Percentiles rank a stretch among this genome's conserved stretches.
Evolutionary conservation across 2,329 filamentous ascomycete species (phyloP).

Genomic region (Calonectria honghensis): DNA sequence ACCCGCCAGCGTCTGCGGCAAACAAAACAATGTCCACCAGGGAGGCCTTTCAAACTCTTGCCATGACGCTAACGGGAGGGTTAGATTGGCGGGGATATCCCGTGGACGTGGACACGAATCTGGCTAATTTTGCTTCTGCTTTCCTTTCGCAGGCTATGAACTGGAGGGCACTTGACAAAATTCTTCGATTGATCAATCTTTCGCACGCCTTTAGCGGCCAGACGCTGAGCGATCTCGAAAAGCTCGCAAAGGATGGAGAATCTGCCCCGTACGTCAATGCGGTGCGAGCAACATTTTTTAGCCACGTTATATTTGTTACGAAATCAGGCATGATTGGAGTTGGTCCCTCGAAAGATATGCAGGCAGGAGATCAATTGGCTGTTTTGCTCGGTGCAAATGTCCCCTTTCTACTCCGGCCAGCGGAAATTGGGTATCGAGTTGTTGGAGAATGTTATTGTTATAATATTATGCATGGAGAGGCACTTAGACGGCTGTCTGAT

Average conservation of each 20-base stretch:
- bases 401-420: not conserved
- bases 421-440: not conserved
- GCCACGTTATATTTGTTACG: not conserved
- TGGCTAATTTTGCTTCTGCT: not conserved
- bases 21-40: not conserved
- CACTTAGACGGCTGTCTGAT: not conserved
- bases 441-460: constrained; percentile 14
- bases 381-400: constrained; percentile 1
- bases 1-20: not conserved
- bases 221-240: constrained; percentile 5
- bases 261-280: not conserved
- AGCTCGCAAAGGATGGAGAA: not conserved
- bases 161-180: not conserved
- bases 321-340: constrained; percentile 16
- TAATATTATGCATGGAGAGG: constrained; percentile 10
- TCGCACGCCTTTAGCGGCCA: not conserved
- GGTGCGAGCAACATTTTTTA: constrained; percentile 4
- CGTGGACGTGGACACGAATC: not conserved
- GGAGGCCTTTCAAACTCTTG: constrained; percentile 1
- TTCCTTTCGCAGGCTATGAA: constrained; percentile 2
- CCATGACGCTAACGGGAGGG: constrained; percentile 12
- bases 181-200: not conserved
- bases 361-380: not conserved
- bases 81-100: constrained; percentile 11
- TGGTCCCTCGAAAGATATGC: not conserved